phyloP scores from a whole-genome alignment of 2,329 filamentous ascomycete species.

The Cordyceps cateniannulata region DNA sequence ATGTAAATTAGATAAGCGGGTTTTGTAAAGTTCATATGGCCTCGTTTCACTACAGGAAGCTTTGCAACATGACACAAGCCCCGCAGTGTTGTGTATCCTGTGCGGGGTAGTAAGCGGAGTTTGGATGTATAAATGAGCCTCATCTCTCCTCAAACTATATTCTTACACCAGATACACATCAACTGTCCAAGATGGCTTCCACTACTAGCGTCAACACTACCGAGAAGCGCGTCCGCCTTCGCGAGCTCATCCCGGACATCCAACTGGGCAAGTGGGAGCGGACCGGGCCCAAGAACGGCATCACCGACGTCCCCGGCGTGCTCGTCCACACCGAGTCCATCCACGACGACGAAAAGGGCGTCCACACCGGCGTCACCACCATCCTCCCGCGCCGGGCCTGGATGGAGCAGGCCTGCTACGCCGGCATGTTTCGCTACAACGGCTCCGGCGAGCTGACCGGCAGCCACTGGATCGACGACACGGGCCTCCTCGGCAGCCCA shows the following conservation, averaged over 20 bases:
- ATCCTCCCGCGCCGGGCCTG: conserved; percentile 36
- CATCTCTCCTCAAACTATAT: too few relatives aligned
- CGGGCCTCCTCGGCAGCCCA: conserved; percentile 47
- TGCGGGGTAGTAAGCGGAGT: not conserved
- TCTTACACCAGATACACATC: too few relatives aligned
- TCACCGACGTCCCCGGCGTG: conserved; percentile 40
- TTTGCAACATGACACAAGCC: not conserved
- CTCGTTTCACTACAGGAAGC: not conserved
- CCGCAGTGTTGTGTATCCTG: not conserved
- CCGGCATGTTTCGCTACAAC: conserved; percentile 49
- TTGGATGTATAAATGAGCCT: not conserved
- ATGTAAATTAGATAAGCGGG: not conserved
- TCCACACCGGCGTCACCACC: conserved; percentile 40
- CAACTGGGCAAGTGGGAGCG: conserved; percentile 31
- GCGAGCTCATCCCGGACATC: conserved; percentile 34
- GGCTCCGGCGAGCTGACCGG: conserved; percentile 55
- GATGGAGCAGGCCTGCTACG: conserved; percentile 36
- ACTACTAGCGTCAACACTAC: not conserved
- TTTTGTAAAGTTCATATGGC: not conserved
- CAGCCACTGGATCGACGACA: conserved; percentile 50
- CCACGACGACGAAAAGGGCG: conserved; percentile 21
- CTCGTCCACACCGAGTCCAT: conserved; percentile 36
- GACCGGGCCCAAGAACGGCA: conserved; percentile 36
- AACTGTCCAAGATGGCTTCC: not conserved
- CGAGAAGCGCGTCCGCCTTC: conserved; percentile 20